These are phyloP conservation scores for baker's yeast (Saccharomyces cerevisiae) DNA, from an alignment of 805 yeast genomes.

Conservation along the genomic window DNA sequence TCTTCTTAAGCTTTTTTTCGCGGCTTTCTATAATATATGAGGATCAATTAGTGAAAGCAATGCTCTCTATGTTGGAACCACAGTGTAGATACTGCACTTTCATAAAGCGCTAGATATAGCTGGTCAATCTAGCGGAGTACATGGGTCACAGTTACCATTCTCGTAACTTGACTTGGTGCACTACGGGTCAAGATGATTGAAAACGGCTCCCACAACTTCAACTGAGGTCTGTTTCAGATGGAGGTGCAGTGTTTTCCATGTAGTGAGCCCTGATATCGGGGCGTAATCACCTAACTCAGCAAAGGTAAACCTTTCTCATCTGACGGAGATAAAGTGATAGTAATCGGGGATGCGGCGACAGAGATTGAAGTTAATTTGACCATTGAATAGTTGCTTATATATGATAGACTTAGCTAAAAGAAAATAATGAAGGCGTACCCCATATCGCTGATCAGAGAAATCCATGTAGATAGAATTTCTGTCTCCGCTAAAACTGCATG, in stretches of 20 bases:
- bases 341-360: not conserved
- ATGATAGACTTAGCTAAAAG: not conserved
- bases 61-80: not conserved
- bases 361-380: not conserved
- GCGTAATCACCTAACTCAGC: not conserved
- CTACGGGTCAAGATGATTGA: not conserved
- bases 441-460: not conserved
- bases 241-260: not conserved
- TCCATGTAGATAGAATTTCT: not conserved
- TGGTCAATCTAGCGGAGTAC: not conserved
- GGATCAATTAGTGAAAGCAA: not conserved
- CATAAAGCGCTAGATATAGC: not conserved
- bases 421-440: not conserved
- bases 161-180: not conserved
- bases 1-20: not conserved
- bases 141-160: not conserved
- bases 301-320: not conserved
- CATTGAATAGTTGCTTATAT: no score
- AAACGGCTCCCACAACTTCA: not conserved
- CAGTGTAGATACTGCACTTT: not conserved
- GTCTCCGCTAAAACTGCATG: not conserved
- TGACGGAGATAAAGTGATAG: not conserved
- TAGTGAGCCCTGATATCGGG: not conserved
- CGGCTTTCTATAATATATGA: not conserved
- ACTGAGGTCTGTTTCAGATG: not conserved